Evolutionary conservation across 352 stramenopile genomes (phyloP).

Genomic region (Globisporangium middletonii): DNA sequence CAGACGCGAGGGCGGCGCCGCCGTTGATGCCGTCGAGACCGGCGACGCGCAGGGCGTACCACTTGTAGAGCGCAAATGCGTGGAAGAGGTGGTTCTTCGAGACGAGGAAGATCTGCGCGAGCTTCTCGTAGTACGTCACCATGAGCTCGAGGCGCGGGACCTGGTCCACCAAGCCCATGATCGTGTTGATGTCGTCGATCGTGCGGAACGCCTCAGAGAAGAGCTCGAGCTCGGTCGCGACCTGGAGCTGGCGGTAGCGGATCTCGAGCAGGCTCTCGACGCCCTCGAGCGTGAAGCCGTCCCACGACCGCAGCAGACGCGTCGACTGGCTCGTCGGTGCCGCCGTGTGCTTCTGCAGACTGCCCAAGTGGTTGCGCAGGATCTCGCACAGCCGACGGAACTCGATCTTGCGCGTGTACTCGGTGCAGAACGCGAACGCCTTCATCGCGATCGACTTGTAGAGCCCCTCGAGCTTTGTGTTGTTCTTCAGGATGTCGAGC

Average conservation of each 20-base stretch:
- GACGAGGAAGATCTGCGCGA: slow-evolving; percentile 97
- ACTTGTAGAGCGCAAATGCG: slow-evolving; percentile 96
- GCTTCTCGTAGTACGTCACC: slow-evolving; percentile 97
- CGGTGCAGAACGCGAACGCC: slow-evolving; percentile 81
- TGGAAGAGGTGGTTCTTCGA: slow-evolving; percentile 97
- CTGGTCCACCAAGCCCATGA: slow-evolving; percentile 88
- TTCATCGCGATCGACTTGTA: slow-evolving; percentile 78
- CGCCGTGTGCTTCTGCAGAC: slow-evolving; percentile 90
- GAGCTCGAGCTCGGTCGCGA: slow-evolving; percentile 91
- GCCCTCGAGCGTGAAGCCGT: slow-evolving; percentile 93
- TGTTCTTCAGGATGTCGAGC: slow-evolving; percentile 96
- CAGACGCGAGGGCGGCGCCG: slow-evolving; percentile 23
- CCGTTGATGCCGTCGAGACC: slow-evolving; percentile 68
- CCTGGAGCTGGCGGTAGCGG: slow-evolving; percentile 96
- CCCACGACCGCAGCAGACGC: slow-evolving; percentile 92
- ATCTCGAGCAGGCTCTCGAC: slow-evolving; percentile 96
- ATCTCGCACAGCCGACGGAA: slow-evolving; percentile 97
- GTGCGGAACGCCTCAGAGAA: slow-evolving; percentile 98
- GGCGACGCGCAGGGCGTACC: slow-evolving; percentile 89
- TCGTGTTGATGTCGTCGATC: slow-evolving; percentile 98
- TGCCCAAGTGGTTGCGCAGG: slow-evolving; percentile 94
- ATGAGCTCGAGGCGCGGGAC: slow-evolving; percentile 93
- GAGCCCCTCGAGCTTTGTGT: slow-evolving; percentile 88
- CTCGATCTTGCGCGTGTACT: slow-evolving; percentile 91
- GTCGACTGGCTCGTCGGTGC: slow-evolving; percentile 68